Percentiles rank a stretch among this genome's conserved stretches.
phyloP scores from a whole-genome alignment of 331 rosid species.

The Erythrophleum ivorense region DNA sequence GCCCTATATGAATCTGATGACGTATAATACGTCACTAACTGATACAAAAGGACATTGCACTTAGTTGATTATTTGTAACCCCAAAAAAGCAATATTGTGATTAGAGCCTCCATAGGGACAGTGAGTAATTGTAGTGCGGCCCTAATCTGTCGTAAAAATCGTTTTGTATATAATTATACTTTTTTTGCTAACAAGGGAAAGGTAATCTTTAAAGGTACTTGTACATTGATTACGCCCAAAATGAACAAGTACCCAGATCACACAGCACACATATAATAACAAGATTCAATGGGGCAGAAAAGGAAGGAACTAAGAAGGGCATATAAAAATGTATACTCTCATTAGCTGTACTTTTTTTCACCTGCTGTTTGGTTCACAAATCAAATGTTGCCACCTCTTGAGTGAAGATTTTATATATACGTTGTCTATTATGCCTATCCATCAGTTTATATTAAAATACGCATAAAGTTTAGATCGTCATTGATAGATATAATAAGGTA shows the following conservation, averaged over 20 bases:
- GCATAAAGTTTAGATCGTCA: neutral
- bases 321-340: too few species aligned
- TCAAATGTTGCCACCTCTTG: too few species aligned
- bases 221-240: neutral
- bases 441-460: neutral
- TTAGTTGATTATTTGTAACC: neutral
- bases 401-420: neutral
- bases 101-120: neutral
- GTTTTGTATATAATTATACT: too few species aligned
- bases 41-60: neutral
- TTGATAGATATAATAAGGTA: neutral
- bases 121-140: neutral
- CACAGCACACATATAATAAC: too few species aligned
- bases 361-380: too few species aligned
- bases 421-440: neutral
- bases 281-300: too few species aligned
- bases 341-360: too few species aligned
- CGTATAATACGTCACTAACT: neutral
- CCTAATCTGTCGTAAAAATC: neutral
- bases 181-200: neutral
- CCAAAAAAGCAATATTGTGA: neutral
- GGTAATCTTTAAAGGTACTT: constrained; percentile 10
- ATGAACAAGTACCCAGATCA: neutral
- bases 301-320: too few species aligned
- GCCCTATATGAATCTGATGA: neutral